Base-by-base conservation (phyloP, 441 rosid genomes). In the Erysimum cheiri region DNA sequence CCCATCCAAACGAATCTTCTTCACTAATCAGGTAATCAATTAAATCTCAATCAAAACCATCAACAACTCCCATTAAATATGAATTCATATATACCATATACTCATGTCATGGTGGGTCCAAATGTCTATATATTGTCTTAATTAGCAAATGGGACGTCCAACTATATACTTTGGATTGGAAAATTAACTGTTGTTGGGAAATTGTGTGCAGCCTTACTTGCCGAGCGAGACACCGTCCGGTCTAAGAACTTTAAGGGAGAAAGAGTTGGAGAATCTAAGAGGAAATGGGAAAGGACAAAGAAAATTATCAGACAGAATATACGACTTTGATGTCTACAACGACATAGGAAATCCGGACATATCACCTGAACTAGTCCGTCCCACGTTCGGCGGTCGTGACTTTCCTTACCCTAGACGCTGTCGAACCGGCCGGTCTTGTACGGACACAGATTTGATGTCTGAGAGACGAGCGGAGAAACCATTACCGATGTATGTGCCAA, bases 261-360 rank as follows among this genome's bases (percentile, higher is more conserved):
- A 78, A 31, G 99, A 95, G 71, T 85, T 95, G 3, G 84, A 62
- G 67, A 72, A 74, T 61, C 84, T 87, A 0, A 86, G 97, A 71
- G 99, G 99, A 3, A 75, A 83, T 55, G 90, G 95, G 3, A 68
- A 73, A 63, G 96, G 96, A 58, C 93, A 67, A 2, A 82, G 97
- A 28, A 95, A 88, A 77, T 71, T 86, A 73, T 87, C 95, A 0
- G 97, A 95, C 78, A 81, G 97, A 60, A 58, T 90, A 35, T 95
- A 95, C 52, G 98, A 92, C 70, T 95, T 41, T 28, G 93, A 86
- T 62, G 78, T 85, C 17, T 95, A 95, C 74, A 92, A 95, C 71
- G 99, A 95, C 79, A 68, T 95, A 70, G 99, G 99, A 41, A 95
- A 92, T 62, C 98, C 99, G 0, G 99, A 95, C 77, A 87, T 46